phyloP scores from a whole-genome alignment of 139 green algal genomes.

The Asterochloris sp. region DNA sequence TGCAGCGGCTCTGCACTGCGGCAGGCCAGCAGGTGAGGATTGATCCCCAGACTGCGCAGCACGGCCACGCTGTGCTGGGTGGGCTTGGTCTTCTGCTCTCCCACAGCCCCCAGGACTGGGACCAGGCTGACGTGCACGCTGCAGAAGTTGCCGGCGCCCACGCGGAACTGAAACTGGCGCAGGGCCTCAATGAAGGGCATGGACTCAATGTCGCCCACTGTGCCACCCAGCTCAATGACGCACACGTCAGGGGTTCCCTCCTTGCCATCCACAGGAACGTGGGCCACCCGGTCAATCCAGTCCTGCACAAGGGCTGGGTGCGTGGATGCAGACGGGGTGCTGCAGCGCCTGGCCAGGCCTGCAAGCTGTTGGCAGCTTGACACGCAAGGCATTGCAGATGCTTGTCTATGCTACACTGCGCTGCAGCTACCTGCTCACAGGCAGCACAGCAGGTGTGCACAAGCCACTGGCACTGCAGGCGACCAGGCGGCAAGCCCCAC shows the following conservation, averaged over 20 bases:
- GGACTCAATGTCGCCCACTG: slow-evolving; percentile 97
- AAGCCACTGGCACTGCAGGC: slow-evolving; percentile 24
- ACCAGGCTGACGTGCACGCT: slow-evolving; percentile 95
- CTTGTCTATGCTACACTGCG: background rate
- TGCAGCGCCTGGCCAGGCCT: too few relatives aligned
- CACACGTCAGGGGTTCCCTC: slow-evolving; percentile 86
- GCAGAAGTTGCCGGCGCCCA: slow-evolving; percentile 83
- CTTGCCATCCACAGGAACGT: slow-evolving; percentile 85
- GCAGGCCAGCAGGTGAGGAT: slow-evolving; percentile 87
- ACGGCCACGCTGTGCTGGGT: slow-evolving; percentile 95
- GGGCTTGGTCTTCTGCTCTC: slow-evolving; percentile 99
- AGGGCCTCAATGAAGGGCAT: slow-evolving; percentile 96
- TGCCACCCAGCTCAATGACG: slow-evolving; percentile 97
- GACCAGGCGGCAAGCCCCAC: too few relatives aligned
- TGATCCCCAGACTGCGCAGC: slow-evolving; percentile 89
- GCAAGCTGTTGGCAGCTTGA: background rate
- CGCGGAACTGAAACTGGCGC: slow-evolving; percentile 60
- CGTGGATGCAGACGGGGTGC: background rate
- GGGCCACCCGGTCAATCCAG: slow-evolving; percentile 97
- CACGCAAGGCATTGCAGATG: background rate
- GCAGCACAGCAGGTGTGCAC: background rate
- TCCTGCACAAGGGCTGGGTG: slow-evolving; percentile 44
- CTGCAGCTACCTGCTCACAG: background rate
- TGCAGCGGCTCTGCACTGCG: slow-evolving; percentile 74
- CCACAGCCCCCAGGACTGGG: slow-evolving; percentile 95